Base-by-base conservation (phyloP, 1,139 yeast species). In the Torulaspora pretoriensis region DNA sequence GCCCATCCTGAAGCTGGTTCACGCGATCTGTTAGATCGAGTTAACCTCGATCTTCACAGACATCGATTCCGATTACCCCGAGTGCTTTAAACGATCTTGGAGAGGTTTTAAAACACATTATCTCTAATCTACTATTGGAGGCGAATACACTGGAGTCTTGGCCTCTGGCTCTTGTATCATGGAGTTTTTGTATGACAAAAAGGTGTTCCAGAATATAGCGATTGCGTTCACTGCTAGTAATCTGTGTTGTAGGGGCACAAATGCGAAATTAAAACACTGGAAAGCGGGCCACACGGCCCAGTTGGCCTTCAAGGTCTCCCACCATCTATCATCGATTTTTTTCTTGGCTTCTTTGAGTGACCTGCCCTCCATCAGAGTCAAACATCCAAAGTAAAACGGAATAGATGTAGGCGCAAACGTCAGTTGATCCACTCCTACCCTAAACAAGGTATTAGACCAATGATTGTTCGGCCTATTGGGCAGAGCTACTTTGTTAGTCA, bases 231-330 rank as follows among this genome's bases (percentile, higher is more conserved):
- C 95, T 4, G 81, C 72, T 38, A 85, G 57, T 45, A 89, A 67
- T 31, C 95, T 74, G 56, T 77, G 77, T 35, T 79, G 79, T 2
- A 81, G 77, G 0, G 96, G 96, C 3, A 86, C 75, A 10, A 83
- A 57, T 37, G 77, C 73, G 58, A 90, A 86, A 64, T 90, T 90
- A 47, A 80, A 56, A 40, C 77, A 51, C 65, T 89, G 97, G 57
- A 89, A 81, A 0, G 77, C 69, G 0, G 96, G 97, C 97, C 97
- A 89, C 7, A 89, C 83, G 38, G 72, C 54, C 95, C 96, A 89
- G 61, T 87, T 88, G 26, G 83, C 75, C 26, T 68, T 51, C 35
- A 87, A 65, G 0, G 95, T 85, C 4, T 68, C 65, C 77, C 77
- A 72, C 77, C 81, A 81, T 46, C 77, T 75, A 12, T 68, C 64